Evolutionary conservation across 371 early-diverging fungal species (phyloP).

Genomic region (Conidiobolus incongruus): DNA sequence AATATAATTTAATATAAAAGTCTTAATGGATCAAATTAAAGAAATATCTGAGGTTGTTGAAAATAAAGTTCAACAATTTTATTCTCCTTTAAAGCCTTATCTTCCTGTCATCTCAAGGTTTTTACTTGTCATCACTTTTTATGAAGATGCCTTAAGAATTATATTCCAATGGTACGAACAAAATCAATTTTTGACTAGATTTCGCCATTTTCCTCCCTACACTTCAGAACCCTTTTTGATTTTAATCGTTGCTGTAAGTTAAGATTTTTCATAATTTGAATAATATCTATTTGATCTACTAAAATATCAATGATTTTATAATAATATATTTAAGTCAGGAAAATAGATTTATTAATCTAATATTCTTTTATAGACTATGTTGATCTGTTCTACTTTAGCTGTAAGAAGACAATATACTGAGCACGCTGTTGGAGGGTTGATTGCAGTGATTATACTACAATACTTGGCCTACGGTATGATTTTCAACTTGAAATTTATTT

Average conservation of each 20-base stretch:
- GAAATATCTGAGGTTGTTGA: conserved; percentile 29
- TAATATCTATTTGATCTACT: too few relatives aligned
- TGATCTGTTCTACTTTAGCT: conserved; percentile 47
- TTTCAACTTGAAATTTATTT: conserved; percentile 69
- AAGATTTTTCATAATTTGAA: not conserved
- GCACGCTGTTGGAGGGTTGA: conserved; percentile 55
- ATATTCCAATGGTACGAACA: conserved; percentile 74
- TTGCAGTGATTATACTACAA: conserved; percentile 60
- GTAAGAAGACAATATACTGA: conserved; percentile 55
- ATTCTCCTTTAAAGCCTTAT: conserved; percentile 69
- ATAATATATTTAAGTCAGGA: too few relatives aligned
- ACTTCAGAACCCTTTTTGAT: conserved; percentile 63
- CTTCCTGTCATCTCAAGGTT: conserved; percentile 75
- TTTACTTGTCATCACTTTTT: conserved; percentile 82
- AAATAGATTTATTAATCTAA: too few relatives aligned
- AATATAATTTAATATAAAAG: too few relatives aligned
- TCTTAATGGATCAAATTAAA: conserved; percentile 14
- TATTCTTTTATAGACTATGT: conserved; percentile 29
- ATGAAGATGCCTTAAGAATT: conserved; percentile 84
- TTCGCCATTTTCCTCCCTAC: conserved; percentile 52
- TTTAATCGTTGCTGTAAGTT: conserved; percentile 44
- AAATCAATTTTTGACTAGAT: conserved; percentile 46
- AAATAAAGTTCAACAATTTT: conserved; percentile 41
- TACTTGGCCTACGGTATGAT: conserved; percentile 81
- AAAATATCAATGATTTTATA: too few relatives aligned